Evolutionary conservation across 2,329 filamentous ascomycete genomes (phyloP).

Genomic region (Trichoderma citrinoviride): DNA sequence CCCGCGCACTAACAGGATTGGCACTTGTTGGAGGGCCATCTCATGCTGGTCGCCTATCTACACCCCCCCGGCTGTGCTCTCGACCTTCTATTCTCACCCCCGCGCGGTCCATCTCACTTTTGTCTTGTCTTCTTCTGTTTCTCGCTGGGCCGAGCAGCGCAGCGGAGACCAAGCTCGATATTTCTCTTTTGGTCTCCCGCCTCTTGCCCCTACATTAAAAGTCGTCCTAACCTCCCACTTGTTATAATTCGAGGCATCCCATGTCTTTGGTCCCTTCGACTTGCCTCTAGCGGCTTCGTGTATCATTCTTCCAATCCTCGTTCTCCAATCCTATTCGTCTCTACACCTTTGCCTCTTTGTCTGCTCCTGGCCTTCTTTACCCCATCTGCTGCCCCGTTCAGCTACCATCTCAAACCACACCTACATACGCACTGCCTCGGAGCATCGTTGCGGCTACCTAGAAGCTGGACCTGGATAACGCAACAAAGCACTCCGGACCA

Average conservation of each 20-base stretch:
- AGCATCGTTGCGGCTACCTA: background rate
- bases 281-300: conserved; percentile 18
- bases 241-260: conserved; percentile 20
- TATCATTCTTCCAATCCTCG: conserved; percentile 14
- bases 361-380: conserved; percentile 2
- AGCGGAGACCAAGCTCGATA: conserved; percentile 16
- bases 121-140: background rate
- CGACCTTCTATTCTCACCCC: conserved; percentile 1
- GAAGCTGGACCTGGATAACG: conserved; percentile 17
- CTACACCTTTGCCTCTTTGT: conserved; percentile 11
- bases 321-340: conserved; percentile 20
- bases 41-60: conserved; percentile 9
- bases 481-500: conserved; percentile 2
- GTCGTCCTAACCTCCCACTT: conserved; percentile 18
- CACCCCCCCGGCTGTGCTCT: conserved; percentile 3
- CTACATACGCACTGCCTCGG: conserved; percentile 15
- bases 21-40: conserved; percentile 18
- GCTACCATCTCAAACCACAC: conserved; percentile 9
- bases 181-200: conserved; percentile 18
- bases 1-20: conserved; percentile 19
- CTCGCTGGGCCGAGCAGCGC: conserved; percentile 15
- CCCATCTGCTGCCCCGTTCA: conserved; percentile 1
- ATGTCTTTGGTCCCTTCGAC: conserved; percentile 17
- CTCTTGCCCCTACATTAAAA: conserved; percentile 18
- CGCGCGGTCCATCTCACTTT: background rate